phyloP scores from a whole-genome alignment of 2,329 filamentous ascomycete species.

The Immersiporthe knoxdaviesiana region DNA sequence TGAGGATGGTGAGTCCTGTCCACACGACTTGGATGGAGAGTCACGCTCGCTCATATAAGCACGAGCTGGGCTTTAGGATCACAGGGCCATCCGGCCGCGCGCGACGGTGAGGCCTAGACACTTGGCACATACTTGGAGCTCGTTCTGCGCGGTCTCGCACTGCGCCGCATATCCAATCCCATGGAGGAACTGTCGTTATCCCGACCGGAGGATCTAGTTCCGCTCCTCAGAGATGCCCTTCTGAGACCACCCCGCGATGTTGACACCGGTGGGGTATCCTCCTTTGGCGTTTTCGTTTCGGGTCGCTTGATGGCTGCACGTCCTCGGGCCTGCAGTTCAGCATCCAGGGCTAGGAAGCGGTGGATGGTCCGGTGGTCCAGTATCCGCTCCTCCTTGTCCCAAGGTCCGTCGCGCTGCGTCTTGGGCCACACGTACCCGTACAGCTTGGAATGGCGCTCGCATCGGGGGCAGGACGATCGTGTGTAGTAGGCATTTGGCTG shows the following conservation, averaged over 20 bases:
- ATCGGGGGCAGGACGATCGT: slow-evolving; percentile 82
- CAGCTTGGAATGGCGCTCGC: slow-evolving; percentile 92
- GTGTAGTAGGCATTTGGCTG: slow-evolving; percentile 89
- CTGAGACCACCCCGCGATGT: slow-evolving; percentile 14
- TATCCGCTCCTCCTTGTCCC: slow-evolving; percentile 72
- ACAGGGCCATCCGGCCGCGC: not conserved
- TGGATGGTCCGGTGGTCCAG: slow-evolving; percentile 87
- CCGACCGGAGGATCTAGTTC: not conserved
- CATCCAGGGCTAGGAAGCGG: slow-evolving; percentile 74
- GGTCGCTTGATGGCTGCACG: slow-evolving; percentile 31
- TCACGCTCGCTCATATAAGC: not conserved
- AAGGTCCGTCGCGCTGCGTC: slow-evolving; percentile 76
- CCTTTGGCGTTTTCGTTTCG: slow-evolving; percentile 15
- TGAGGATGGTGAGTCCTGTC: not conserved
- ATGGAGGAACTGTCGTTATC: not conserved
- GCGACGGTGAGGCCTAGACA: not conserved
- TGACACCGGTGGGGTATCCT: slow-evolving; percentile 13
- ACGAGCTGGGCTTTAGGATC: not conserved
- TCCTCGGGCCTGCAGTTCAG: slow-evolving; percentile 63
- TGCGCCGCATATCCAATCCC: slow-evolving; percentile 20
- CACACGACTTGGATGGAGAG: too few relatives aligned
- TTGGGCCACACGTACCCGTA: slow-evolving; percentile 98
- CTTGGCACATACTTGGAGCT: slow-evolving; percentile 18
- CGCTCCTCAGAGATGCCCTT: not conserved
- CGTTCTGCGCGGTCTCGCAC: slow-evolving; percentile 22